These are phyloP conservation scores for Sporobolus alterniflorus DNA, from an alignment of 202 grass and related monocot genomes.

Conservation along the genomic window DNA sequence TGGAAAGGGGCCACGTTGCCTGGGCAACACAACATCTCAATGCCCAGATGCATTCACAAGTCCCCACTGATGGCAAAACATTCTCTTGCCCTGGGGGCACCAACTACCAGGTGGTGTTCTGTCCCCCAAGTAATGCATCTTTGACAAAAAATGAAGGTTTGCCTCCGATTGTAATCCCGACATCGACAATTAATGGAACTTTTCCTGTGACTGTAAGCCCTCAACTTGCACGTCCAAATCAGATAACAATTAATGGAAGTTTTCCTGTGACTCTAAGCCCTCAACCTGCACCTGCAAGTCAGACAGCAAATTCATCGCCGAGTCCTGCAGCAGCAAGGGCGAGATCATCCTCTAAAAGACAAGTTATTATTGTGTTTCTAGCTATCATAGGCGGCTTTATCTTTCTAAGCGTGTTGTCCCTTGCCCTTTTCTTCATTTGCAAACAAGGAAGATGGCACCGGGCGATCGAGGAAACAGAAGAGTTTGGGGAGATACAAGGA, in stretches of 20 bases:
- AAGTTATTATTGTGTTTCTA: neutral
- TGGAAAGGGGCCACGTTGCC: neutral
- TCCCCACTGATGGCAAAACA: neutral
- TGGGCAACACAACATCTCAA: neutral
- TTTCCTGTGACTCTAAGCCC: neutral
- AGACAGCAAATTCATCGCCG: neutral
- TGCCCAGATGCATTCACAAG: constrained; percentile 37
- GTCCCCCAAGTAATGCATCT: neutral
- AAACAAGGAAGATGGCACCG: neutral
- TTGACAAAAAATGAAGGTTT: too few species aligned
- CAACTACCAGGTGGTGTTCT: constrained; percentile 33
- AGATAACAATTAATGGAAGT: too few species aligned
- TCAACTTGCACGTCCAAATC: too few species aligned
- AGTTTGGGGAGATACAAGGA: constrained; percentile 6
- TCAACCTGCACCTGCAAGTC: neutral
- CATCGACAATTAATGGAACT: too few species aligned
- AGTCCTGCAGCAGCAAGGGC: neutral
- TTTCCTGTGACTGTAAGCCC: too few species aligned
- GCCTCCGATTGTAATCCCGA: too few species aligned
- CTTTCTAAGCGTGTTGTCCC: neutral
- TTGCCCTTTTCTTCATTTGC: neutral
- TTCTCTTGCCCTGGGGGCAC: constrained; percentile 18
- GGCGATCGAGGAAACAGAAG: neutral
- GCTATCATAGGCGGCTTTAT: neutral
- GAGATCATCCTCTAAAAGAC: neutral